These are phyloP conservation scores for Zopfochytrium polystomum DNA, from an alignment of 371 early-diverging fungal species.

Conservation along the genomic window DNA sequence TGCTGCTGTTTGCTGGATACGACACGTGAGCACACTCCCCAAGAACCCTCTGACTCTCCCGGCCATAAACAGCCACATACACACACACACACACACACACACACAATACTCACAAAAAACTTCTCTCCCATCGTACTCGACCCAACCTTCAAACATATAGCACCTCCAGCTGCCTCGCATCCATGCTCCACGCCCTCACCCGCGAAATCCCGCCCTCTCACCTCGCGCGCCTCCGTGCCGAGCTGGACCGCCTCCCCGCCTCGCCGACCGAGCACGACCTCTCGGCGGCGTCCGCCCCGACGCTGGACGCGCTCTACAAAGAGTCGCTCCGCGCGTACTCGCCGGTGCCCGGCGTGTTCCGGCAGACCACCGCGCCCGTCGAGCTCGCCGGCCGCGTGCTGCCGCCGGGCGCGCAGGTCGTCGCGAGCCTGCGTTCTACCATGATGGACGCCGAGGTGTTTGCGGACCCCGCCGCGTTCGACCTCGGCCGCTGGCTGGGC, in stretches of 20 bases:
- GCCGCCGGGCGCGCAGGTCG: neutral
- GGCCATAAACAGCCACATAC: too few relatives aligned
- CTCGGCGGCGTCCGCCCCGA: neutral
- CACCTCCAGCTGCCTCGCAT: neutral
- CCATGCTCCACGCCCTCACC: neutral
- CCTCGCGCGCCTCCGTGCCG: neutral
- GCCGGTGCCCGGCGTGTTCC: neutral
- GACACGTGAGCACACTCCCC: too few relatives aligned
- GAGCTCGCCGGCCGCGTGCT: neutral
- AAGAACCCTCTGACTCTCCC: too few relatives aligned
- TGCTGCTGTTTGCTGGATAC: neutral
- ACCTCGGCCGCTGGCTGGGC: neutral
- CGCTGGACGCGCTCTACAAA: neutral
- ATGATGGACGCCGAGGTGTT: neutral
- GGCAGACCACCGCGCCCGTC: neutral
- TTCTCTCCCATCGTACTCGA: neutral
- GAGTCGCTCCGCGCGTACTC: neutral
- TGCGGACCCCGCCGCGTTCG: neutral
- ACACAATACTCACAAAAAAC: neutral
- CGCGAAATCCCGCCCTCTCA: neutral
- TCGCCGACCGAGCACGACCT: neutral
- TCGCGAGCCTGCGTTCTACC: neutral
- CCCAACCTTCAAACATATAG: neutral
- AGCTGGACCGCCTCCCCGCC: neutral
- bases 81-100: too few relatives aligned